Base-by-base conservation (phyloP, 345 rosid genomes). In the Microcos paniculata region DNA sequence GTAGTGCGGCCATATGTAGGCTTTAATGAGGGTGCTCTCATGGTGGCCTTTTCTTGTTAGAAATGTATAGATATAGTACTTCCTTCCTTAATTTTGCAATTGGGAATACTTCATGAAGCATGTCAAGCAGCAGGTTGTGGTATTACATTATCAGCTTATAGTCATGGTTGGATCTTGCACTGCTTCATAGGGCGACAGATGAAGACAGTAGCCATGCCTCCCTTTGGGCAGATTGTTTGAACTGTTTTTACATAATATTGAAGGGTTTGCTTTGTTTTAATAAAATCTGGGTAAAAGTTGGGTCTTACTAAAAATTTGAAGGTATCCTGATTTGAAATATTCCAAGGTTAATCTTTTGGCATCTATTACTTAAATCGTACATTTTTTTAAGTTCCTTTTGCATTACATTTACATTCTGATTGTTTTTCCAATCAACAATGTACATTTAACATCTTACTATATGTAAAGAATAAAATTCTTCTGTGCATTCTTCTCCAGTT, bases 401-500 rank as follows among this genome's bases (percentile, higher is more conserved):
- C 23, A 15, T 31, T 48, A 68, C 42, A 23, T 35, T 3, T 53
- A n/a, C n/a, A 40, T 56, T 71, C 1, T 71, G 21, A 18, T 52
- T 52, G 49, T 31, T 38, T 19, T 56, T 56, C 64, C 35, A 53
- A 40, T 52, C 12, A 56, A 35, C 8, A 23, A 38, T 26, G 28
- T 46, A 30, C 45, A 2, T 42, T 42, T 40, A 40, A 40, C 40
- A 26, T 68, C 71, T 45, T 43, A n/a, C n/a, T n/a, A n/a, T n/a
- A n/a, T n/a, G n/a, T n/a, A n/a, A n/a, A n/a, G n/a, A n/a, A n/a
- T n/a, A n/a, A n/a, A n/a, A n/a, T n/a, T n/a, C n/a, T 67, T 67
- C 35, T 77, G 23, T 66, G 4, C 71, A 75, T 57, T 31, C 18
- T 57, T 74, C 49, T 19, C 75, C 83, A 94, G 98, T 61, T 92